Evolutionary conservation across 2,329 filamentous ascomycete genomes (phyloP), one percentile per base, ranked within the genome.

Genomic region (Cyphellophora europaea): DNA sequence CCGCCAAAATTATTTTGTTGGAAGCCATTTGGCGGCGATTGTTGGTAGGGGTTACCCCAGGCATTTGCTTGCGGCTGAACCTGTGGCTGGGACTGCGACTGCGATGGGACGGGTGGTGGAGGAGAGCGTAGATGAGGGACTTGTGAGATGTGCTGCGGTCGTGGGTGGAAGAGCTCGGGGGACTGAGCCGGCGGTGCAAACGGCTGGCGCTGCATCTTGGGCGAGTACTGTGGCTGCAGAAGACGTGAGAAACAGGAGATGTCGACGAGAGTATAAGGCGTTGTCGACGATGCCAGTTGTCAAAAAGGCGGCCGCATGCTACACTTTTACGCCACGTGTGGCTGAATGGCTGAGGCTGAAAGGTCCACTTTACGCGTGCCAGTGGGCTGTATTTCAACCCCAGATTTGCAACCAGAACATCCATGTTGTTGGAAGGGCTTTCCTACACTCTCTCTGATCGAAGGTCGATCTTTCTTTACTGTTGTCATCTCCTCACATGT

Each of bases 121-220:
- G 91, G 91, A 39, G 91, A 96, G 61, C 93, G 80, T 58, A 98
- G 78, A 66, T 96, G 91, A 29, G 91, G 91, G 32, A 98, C 91
- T 39, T 88, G 93, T 55, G 91, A 96, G 53, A 96, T 89, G 71
- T 98, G 91, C 63, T 98, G 91, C 43, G 91, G 91, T 40, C 96
- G 87, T 39, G 91, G 91, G 59, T 96, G 91, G 63, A 96, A 91
- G 51, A 96, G 78, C 48, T 89, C 88, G 57, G 88, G 89, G 56
- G 87, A 94, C 51, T 79, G 75, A 41, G 77, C 76, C 18, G 73
- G 69, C 55, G 88, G 83, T 60, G 77, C 77, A 66, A 91, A 94
- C 36, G 77, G 71, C 56, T 80, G 72, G 58, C 87, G 82, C 66
- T 95, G 89, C 89, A 95, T 95, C 42, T 56, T 72, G 59, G 33